Base-by-base conservation (phyloP, 768 basidiomycete species). In the Boletus sp. region DNA sequence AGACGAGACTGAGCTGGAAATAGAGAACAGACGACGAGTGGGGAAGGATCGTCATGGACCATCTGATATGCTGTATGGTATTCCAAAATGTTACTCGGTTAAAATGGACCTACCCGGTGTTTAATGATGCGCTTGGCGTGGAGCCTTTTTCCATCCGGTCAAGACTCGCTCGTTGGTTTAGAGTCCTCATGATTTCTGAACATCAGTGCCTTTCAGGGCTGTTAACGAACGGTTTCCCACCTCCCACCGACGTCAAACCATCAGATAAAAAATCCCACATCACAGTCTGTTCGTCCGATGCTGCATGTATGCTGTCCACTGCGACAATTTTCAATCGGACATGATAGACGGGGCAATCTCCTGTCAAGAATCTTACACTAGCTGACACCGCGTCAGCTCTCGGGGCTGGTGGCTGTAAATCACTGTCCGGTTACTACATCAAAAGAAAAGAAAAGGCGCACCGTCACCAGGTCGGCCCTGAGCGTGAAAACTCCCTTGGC, bases 1-100 rank as follows among this genome's bases (percentile, higher is more conserved):
- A 55, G 7, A 59, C 70, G 14, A 68, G 54, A 10, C 43, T 81
- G 25, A 51, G 58, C 19, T 81, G 78, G 78, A 49, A 61, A 30
- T 70, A 59, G 35, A 27, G 19, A 10, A 14, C 11, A 17, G 7
- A 53, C 13, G 7, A 17, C 27, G 21, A 30, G 3, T n/a, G 14
- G 14, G 21, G 14, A 21, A 21, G 21, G 14, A 37, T 7, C 4
- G 14, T 37, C 34, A 27, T 23, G 5, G 8, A 25, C 25, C 25
- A 3, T 25, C 25, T 25, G 25, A 25, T 23, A 19, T 13, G 19
- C 23, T 15, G 7, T 50, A 33, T 9, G n/a, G 9, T 11, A 53
- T 33, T 53, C 37, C 2, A 25, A 52, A 27, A 27, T 27, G 4
- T 17, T 17, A 25, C 3, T 19, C 27, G 23, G 33, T 40, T 39